phyloP scores from a whole-genome alignment of 768 basidiomycete genomes.

The Cytidiella melzeri region DNA sequence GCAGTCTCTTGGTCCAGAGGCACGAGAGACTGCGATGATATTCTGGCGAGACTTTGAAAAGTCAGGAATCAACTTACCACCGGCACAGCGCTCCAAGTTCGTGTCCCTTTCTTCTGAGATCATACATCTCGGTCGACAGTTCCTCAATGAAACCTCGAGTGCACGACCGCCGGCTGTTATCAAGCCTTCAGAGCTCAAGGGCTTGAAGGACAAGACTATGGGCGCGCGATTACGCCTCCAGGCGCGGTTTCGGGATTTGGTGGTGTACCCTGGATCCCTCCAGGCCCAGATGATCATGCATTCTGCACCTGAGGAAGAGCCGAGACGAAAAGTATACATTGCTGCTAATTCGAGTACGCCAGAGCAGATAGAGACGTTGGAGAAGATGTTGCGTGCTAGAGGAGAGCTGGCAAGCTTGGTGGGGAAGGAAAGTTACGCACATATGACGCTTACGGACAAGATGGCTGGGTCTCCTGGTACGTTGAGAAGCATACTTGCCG shows the following conservation, averaged over 20 bases:
- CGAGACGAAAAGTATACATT: conserved; percentile 76
- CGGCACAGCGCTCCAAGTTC: conserved; percentile 70
- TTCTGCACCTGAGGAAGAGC: conserved; percentile 78
- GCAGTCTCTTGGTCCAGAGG: conserved; percentile 63
- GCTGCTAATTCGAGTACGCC: conserved; percentile 73
- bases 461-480: conserved; percentile 94
- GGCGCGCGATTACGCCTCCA: conserved; percentile 68
- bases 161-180: conserved; percentile 64
- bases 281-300: conserved; percentile 94
- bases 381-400: conserved; percentile 67
- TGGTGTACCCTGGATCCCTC: conserved; percentile 78
- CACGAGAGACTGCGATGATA: conserved; percentile 82
- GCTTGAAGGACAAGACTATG: conserved; percentile 73
- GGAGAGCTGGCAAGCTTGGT: conserved; percentile 81
- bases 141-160: conserved; percentile 62
- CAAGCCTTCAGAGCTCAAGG: conserved; percentile 61
- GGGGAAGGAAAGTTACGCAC: conserved; percentile 79
- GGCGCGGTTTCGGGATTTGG: conserved; percentile 67
- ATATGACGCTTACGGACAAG: conserved; percentile 86
- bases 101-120: conserved; percentile 89
- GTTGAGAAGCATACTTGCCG: conserved; percentile 11
- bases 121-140: conserved; percentile 78
- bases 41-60: conserved; percentile 98
- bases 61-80: conserved; percentile 88
- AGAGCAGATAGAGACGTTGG: conserved; percentile 72